Conservation (phyloP, 2,329 filamentous ascomycete species). For the Rosellinia necatrix region DNA sequence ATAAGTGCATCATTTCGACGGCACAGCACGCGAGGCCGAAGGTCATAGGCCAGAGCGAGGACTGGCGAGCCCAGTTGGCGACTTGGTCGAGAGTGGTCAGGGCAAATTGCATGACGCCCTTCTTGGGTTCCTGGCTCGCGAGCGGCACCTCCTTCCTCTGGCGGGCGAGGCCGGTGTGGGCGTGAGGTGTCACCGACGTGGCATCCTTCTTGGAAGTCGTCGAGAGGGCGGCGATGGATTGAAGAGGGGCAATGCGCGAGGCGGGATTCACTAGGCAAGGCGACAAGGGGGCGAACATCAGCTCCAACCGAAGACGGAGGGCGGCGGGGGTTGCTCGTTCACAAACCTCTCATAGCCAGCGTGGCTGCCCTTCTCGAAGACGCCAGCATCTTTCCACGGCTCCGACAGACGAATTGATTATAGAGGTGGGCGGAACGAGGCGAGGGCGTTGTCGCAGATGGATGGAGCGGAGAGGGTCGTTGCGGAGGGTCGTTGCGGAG, state of each 20-base stretch:
- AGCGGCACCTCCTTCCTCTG: conserved; percentile 74
- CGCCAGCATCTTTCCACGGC: conserved; percentile 44
- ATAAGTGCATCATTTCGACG: conserved; percentile 92
- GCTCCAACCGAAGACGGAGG: conserved; percentile 1
- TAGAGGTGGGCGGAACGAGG: not conserved
- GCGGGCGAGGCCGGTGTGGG: conserved; percentile 59
- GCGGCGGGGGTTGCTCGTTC: not conserved
- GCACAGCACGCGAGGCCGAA: conserved; percentile 89
- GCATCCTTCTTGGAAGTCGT: conserved; percentile 68
- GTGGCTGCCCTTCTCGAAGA: conserved; percentile 48
- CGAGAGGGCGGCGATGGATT: conserved; percentile 67
- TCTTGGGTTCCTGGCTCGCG: conserved; percentile 77
- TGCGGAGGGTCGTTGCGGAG: no score
- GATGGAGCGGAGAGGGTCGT: conserved; percentile 24
- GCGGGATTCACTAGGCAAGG: conserved; percentile 65
- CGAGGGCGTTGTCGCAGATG: not conserved
- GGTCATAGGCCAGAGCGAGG: conserved; percentile 86
- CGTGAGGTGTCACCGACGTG: conserved; percentile 58
- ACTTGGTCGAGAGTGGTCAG: conserved; percentile 82
- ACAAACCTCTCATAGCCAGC: conserved; percentile 49
- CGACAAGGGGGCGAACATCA: conserved; percentile 35
- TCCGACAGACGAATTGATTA: not conserved
- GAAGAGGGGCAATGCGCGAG: conserved; percentile 66
- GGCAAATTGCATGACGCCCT: conserved; percentile 82
- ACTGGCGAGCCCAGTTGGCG: conserved; percentile 82